Evolutionary conservation across 352 stramenopile species (phyloP), one percentile per base, ranked within the genome.

Genomic region (Globisporangium carolinianum): DNA sequence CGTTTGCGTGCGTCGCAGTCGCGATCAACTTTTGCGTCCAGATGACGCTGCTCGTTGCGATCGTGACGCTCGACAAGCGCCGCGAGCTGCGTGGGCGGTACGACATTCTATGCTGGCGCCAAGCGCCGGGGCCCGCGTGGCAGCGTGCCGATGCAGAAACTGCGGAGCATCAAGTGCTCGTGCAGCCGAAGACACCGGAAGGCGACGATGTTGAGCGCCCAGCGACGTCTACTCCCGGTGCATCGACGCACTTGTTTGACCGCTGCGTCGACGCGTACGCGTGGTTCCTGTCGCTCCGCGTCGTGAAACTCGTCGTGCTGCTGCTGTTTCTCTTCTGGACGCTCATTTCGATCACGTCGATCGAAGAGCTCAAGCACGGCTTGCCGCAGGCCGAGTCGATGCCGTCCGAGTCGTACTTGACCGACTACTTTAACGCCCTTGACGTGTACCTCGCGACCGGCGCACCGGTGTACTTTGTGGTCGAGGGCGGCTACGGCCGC

Each of bases 21-120:
- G 57, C 63, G 2, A 52, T 87, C 46, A 88, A 82, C 46, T 76
- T 86, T 49, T 38, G 62, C 41, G 18, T 91, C 32, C 78, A 89
- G 58, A 79, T 89, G 70, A 89, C 82, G 47, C 61, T 89, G 52
- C 76, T 89, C 45, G 50, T 89, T 8, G 59, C 75, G 7, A 77
- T 88, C 38, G 57, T 91, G 10, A 72, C 67, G 17, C 62, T 91
- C 5, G 79, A 89, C 59, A 88, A 88, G 65, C 82, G 78, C 48
- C 77, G 77, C 24, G 79, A 89, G 53, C 50, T 89, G 6, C 69
- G 63, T 14, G 75, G 73, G 10, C 75, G 66, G 39, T 87, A 83
- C 58, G 79, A 89, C 42, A 55, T 89, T 4, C 52, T 84, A 17
- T 89, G 76, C 52, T 89, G 79, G 58, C 43, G 24, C 14, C 48